These are phyloP conservation scores for Kwoniella sp. DNA, from an alignment of 768 basidiomycete species.

Conservation along the genomic window DNA sequence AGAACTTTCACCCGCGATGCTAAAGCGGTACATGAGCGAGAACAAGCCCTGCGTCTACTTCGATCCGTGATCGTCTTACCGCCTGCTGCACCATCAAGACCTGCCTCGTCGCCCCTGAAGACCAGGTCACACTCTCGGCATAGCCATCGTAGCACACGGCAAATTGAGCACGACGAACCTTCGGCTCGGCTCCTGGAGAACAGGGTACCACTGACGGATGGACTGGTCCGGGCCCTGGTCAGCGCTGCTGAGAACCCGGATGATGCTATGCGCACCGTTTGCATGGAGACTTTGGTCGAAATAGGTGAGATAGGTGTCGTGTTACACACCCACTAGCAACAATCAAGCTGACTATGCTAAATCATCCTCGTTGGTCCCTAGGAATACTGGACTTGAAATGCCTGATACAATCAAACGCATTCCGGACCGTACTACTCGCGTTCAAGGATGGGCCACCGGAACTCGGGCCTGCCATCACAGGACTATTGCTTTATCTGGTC, in stretches of 20 bases:
- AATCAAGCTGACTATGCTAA: not conserved
- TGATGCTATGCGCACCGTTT: conserved; percentile 80
- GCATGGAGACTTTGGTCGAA: conserved; percentile 84
- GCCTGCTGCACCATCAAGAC: conserved; percentile 17
- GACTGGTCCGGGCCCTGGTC: conserved; percentile 74
- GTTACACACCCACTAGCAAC: not conserved
- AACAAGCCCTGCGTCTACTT: conserved; percentile 88
- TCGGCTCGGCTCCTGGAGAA: conserved; percentile 22
- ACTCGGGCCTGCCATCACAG: conserved; percentile 73
- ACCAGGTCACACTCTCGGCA: conserved; percentile 64
- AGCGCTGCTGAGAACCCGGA: conserved; percentile 91
- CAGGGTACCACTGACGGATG: conserved; percentile 43
- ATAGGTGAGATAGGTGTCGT: conserved; percentile 76
- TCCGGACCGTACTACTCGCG: conserved; percentile 80
- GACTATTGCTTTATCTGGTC: conserved; percentile 77
- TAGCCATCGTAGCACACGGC: conserved; percentile 41
- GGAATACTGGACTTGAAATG: conserved; percentile 87
- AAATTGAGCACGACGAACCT: not conserved
- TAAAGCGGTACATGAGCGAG: conserved; percentile 72
- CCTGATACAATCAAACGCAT: conserved; percentile 76
- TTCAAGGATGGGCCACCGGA: conserved; percentile 87
- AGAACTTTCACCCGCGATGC: conserved; percentile 81
- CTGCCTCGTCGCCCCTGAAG: conserved; percentile 16
- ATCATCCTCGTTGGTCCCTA: conserved; percentile 51
- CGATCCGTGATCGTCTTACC: conserved; percentile 79